Percentiles rank a stretch among this genome's conserved stretches.
Evolutionary conservation across 192 early-diverging fungal genomes (phyloP).

Genomic region (Phycomyces nitens): DNA sequence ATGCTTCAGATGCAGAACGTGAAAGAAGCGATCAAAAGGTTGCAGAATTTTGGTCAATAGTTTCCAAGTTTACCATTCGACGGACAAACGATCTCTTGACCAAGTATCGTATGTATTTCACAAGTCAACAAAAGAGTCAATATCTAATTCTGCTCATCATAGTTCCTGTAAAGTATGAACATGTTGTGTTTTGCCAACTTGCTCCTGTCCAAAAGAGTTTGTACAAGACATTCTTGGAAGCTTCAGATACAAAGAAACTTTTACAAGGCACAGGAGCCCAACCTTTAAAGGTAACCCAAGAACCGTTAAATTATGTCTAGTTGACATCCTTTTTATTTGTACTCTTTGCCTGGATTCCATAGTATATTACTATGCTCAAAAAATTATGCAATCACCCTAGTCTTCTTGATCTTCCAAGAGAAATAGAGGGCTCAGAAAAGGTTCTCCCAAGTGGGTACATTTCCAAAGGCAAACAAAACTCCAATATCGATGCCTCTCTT

Average conservation of each 20-base stretch:
- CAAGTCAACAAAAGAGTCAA: not conserved
- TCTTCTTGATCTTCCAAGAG: constrained; percentile 65
- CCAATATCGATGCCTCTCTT: constrained; percentile 31
- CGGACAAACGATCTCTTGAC: constrained; percentile 94
- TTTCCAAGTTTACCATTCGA: constrained; percentile 95
- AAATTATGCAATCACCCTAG: constrained; percentile 97
- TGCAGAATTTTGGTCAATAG: constrained; percentile 77
- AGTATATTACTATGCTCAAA: constrained; percentile 79
- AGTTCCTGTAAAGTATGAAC: constrained; percentile 97
- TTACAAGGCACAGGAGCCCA: constrained; percentile 73
- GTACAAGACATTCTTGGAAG: constrained; percentile 76
- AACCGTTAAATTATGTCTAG: constrained; percentile 19
- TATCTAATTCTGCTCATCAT: not conserved
- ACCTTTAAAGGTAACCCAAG: constrained; percentile 60
- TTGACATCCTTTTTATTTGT: not conserved
- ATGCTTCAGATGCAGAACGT: constrained; percentile 78
- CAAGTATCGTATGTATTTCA: constrained; percentile 79
- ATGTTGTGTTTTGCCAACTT: constrained; percentile 94
- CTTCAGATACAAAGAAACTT: constrained; percentile 67
- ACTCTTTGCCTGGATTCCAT: too few relatives aligned
- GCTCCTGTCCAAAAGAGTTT: constrained; percentile 72
- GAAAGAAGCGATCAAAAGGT: constrained; percentile 80
- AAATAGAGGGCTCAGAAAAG: constrained; percentile 57
- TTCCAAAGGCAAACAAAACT: constrained; percentile 33
- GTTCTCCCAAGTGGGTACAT: constrained; percentile 55